Evolutionary conservation across 129 eudicot genomes (phyloP).

Genomic region (Tanacetum coccineum): DNA sequence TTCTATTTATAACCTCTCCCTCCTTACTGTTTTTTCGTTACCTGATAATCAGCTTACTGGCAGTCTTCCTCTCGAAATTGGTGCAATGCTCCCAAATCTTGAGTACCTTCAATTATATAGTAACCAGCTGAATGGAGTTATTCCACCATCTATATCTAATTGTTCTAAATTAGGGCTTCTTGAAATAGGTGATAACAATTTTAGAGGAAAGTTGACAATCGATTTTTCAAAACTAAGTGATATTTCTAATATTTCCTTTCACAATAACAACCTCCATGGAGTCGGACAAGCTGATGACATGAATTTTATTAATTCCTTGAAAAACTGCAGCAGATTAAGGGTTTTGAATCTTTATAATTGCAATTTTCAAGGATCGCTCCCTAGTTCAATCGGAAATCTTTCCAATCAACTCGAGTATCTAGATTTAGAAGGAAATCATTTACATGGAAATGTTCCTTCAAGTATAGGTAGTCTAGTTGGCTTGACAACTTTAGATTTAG

Average conservation of each 20-base stretch:
- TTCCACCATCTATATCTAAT: constrained; percentile 6
- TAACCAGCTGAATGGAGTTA: not conserved
- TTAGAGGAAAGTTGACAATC: not conserved
- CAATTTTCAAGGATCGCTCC: constrained; percentile 8
- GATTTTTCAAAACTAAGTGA: not conserved
- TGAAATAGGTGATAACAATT: not conserved
- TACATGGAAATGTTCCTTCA: not conserved
- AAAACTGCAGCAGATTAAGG: constrained; percentile 10
- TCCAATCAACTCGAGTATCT: not conserved
- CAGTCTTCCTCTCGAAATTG: constrained; percentile 1
- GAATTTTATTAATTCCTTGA: not conserved
- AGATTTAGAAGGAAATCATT: not conserved
- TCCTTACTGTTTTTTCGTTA: constrained; percentile 1
- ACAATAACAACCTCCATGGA: not conserved
- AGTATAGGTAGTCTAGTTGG: constrained; percentile 10
- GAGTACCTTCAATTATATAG: not conserved
- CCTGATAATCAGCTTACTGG: constrained; percentile 8
- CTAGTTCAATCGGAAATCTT: constrained; percentile 1
- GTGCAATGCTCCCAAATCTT: not conserved
- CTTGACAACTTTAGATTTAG: not conserved
- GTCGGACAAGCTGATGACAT: not conserved
- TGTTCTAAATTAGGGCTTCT: not conserved
- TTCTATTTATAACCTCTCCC: constrained; percentile 7
- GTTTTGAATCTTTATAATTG: not conserved
- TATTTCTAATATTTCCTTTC: not conserved